Evolutionary conservation across 2,329 filamentous ascomycete species (phyloP), one percentile per base, ranked within the genome.

Genomic region (Botrytis squamosa): DNA sequence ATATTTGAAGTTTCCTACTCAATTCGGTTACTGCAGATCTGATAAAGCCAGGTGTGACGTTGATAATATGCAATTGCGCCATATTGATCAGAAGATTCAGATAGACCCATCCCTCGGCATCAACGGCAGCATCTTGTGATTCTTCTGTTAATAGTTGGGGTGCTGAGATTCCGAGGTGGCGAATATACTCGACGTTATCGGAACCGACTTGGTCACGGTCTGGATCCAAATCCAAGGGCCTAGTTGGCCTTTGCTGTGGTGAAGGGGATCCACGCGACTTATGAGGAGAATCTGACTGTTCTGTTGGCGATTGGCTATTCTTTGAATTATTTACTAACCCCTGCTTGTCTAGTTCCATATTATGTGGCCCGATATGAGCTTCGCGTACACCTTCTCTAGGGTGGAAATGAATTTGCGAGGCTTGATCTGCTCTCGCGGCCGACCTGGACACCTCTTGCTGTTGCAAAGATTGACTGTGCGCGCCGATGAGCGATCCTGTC

Each of bases 21-120:
- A 90, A 88, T 68, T 92, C 89, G 0, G 85, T 84, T 1, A 97
- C 86, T 0, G 94, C 92, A 52, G 88, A 88, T 74, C 92, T 90
- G 57, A 96, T 90, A 78, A 95, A 95, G 42, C 91, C 89, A 0
- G 91, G 87, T 0, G 93, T 94, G 1, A 97, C 93, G 74, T 94
- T 95, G 77, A 96, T 87, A 0, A 94, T 95, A 78, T 97, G 93
- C 29, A 97, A 84, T 82, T 97, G 93, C 0, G 94, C 93, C 85
- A 97, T 88, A 79, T 92, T 94, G 80, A 91, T 90, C 1, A 97
- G 85, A 1, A 97, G 83, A 77, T 96, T 96, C 10, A 96, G 83
- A 78, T 95, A 95, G 0, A 95, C 89, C 93, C 93, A 96, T 7
- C 92, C 92, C 40, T 94, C 90, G 0, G 86, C 85, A 72, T 91